These are phyloP conservation scores for Arachis monticola DNA, from an alignment of 331 rosid species.

Conservation along the genomic window DNA sequence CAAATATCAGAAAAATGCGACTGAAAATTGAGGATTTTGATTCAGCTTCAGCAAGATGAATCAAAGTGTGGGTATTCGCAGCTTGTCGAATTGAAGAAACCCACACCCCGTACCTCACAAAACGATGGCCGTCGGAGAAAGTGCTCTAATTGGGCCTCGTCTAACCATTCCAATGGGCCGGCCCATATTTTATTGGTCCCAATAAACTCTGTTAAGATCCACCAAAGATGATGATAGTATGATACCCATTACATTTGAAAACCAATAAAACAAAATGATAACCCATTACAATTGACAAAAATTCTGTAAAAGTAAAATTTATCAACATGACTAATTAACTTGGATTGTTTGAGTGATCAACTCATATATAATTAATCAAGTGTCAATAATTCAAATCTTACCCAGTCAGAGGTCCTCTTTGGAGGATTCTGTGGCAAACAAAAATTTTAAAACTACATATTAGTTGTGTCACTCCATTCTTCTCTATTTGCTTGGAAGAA, in stretches of 20 bases:
- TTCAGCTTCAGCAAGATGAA: slow-evolving; percentile 39
- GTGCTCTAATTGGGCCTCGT: neutral
- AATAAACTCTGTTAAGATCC: neutral
- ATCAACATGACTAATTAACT: too few species aligned
- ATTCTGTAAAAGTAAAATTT: too few species aligned
- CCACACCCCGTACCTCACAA: neutral
- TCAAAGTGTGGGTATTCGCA: slow-evolving; percentile 11
- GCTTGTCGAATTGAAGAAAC: slow-evolving; percentile 6
- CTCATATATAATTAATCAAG: too few species aligned
- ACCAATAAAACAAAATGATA: too few species aligned
- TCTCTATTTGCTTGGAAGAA: too few species aligned
- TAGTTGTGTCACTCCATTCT: too few species aligned
- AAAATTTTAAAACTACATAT: too few species aligned
- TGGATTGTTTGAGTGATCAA: too few species aligned
- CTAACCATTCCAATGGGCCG: neutral
- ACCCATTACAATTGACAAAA: neutral
- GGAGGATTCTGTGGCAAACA: too few species aligned
- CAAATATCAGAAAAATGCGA: neutral
- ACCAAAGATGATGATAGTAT: too few species aligned
- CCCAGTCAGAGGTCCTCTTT: too few species aligned
- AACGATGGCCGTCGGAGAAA: neutral
- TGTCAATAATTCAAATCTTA: too few species aligned
- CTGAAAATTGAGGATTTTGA: neutral
- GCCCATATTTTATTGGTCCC: slow-evolving; percentile 14
- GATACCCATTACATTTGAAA: neutral